A percentile compares a stretch with the other conserved stretches of the same genome.
phyloP scores from a whole-genome alignment of 148 eudicot species.

The Spergularia bocconei region DNA sequence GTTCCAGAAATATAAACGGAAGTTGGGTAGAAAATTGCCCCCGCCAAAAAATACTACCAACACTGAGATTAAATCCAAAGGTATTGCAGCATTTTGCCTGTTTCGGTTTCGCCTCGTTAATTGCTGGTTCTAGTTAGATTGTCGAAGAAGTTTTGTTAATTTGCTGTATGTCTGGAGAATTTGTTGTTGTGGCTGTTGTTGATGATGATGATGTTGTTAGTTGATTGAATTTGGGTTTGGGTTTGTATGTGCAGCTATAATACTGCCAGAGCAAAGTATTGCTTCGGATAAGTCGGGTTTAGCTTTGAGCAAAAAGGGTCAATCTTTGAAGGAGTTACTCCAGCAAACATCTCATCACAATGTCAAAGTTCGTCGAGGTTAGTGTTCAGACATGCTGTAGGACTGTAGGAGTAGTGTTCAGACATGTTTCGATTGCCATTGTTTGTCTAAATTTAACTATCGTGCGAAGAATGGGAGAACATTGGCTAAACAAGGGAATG shows the following conservation, averaged over 20 bases:
- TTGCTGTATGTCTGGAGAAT: neutral
- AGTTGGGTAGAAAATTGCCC: conserved; percentile 84
- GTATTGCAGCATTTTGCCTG: conserved; percentile 22
- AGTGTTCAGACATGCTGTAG: neutral
- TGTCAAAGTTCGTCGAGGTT: conserved; percentile 90
- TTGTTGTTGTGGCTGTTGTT: neutral
- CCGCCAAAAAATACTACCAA: conserved; percentile 83
- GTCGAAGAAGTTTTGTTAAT: neutral
- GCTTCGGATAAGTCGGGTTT: conserved; percentile 81
- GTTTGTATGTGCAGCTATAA: conserved; percentile 50
- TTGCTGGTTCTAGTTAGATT: neutral
- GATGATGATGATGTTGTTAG: neutral
- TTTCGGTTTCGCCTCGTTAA: neutral
- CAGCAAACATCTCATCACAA: conserved; percentile 96
- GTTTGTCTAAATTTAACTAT: neutral
- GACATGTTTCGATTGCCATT: neutral
- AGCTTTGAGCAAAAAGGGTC: conserved; percentile 84
- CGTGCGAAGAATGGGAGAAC: neutral
- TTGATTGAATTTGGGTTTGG: conserved; percentile 1
- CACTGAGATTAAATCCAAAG: conserved; percentile 82
- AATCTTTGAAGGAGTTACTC: conserved; percentile 88
- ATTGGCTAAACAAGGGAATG: neutral
- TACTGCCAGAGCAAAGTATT: conserved; percentile 93
- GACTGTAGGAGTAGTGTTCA: too few relatives aligned
- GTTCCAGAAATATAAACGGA: conserved; percentile 73